phyloP scores from a whole-genome alignment of 768 basidiomycete genomes.

The Filobasidium floriforme region DNA sequence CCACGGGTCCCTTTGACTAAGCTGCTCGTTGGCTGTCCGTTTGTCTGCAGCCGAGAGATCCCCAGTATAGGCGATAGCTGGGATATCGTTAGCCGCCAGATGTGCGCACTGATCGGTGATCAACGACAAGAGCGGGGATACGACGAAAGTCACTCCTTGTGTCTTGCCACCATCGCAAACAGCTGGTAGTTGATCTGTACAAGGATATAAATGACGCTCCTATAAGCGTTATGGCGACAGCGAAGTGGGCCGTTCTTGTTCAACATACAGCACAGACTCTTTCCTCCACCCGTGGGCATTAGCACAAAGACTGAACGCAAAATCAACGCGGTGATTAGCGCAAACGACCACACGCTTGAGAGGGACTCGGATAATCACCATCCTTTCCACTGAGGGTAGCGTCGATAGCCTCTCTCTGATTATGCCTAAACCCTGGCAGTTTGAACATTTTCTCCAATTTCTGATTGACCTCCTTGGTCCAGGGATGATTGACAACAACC shows the following conservation, averaged over 20 bases:
- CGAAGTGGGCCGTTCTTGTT: too few relatives aligned
- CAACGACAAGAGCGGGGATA: constrained; percentile 86
- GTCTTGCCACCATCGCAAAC: constrained; percentile 66
- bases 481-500: constrained; percentile 34
- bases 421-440: constrained; percentile 61
- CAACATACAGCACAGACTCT: constrained; percentile 66
- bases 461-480: constrained; percentile 52
- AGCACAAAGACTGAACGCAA: constrained; percentile 64
- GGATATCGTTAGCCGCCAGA: constrained; percentile 58
- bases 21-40: constrained; percentile 36
- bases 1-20: constrained; percentile 41
- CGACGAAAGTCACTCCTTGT: constrained; percentile 74
- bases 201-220: constrained; percentile 21
- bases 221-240: not conserved
- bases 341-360: constrained; percentile 2
- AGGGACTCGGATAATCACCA: constrained; percentile 22
- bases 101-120: constrained; percentile 82
- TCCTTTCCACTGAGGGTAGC: constrained; percentile 72
- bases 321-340: constrained; percentile 37
- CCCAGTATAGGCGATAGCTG: constrained; percentile 64
- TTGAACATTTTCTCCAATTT: constrained; percentile 58
- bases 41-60: constrained; percentile 42
- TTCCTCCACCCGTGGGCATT: constrained; percentile 93
- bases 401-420: constrained; percentile 80
- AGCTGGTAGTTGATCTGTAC: constrained; percentile 67